Conservation (phyloP, 495 filamentous ascomycete species). For the Pyronema domesticum region DNA sequence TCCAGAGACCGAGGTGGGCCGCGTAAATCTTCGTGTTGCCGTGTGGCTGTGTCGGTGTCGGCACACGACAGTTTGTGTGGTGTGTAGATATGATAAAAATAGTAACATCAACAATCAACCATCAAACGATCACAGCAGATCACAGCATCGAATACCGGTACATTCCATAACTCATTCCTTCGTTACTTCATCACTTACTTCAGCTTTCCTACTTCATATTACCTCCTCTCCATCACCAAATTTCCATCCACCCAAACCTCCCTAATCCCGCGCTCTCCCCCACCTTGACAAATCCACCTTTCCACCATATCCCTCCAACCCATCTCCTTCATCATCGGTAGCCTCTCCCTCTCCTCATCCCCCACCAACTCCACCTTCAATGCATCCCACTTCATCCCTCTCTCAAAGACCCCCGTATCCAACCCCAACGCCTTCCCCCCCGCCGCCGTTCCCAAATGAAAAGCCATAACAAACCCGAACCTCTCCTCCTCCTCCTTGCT, state of each 20-base stretch:
- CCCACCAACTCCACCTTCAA: slow-evolving; percentile 42
- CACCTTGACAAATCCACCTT: slow-evolving; percentile 4
- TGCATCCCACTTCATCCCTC: slow-evolving; percentile 49
- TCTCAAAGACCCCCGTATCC: slow-evolving; percentile 40
- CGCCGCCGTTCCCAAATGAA: slow-evolving; percentile 45
- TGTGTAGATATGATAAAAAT: too few species aligned
- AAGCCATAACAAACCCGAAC: slow-evolving; percentile 36
- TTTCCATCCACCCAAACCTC: slow-evolving; percentile 17
- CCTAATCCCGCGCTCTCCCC: neutral
- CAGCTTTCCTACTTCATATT: neutral
- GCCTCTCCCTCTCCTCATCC: slow-evolving; percentile 33
- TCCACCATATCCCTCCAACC: slow-evolving; percentile 23
- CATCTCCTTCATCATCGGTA: slow-evolving; percentile 18
- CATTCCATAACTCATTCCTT: too few species aligned
- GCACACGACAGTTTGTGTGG: too few species aligned
- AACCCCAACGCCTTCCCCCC: slow-evolving; percentile 45
- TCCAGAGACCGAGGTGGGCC: too few species aligned
- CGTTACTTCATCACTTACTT: too few species aligned
- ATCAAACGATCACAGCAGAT: too few species aligned
- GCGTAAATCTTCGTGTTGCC: too few species aligned
- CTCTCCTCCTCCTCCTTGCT: slow-evolving; percentile 25
- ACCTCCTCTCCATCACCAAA: slow-evolving; percentile 9
- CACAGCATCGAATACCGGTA: too few species aligned
- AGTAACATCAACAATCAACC: too few species aligned
- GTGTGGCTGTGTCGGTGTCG: too few species aligned